Percentiles rank a stretch among this genome's conserved stretches.
These are phyloP conservation scores for Corymbia maculata DNA, from an alignment of 345 rosid species.

Conservation along the genomic window DNA sequence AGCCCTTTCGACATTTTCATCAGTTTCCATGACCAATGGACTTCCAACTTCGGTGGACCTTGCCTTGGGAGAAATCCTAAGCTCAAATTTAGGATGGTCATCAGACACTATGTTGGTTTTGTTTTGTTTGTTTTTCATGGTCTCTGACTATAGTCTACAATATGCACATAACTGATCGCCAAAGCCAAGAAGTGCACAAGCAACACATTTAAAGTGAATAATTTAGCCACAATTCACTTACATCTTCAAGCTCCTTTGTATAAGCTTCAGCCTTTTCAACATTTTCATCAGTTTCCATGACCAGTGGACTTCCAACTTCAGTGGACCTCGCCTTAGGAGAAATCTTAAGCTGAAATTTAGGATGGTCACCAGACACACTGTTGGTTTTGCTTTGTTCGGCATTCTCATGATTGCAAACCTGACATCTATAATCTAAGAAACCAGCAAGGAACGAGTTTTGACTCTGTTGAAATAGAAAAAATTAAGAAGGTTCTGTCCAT, in stretches of 20 bases:
- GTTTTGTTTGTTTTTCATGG: background rate
- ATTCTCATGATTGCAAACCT: slow-evolving; percentile 28
- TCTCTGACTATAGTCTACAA: background rate
- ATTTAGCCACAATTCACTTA: slow-evolving; percentile 13
- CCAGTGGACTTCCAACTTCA: slow-evolving; percentile 22
- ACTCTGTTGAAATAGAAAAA: background rate
- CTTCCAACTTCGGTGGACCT: slow-evolving; percentile 19
- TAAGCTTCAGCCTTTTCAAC: slow-evolving; percentile 75
- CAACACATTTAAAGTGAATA: background rate
- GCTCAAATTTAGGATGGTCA: too few species aligned
- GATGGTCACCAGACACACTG: slow-evolving; percentile 5
- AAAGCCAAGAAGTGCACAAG: background rate
- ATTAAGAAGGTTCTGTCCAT: background rate
- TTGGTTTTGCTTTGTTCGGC: slow-evolving; percentile 7
- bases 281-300: slow-evolving; percentile 38
- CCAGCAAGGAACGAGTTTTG: background rate
- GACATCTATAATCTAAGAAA: background rate
- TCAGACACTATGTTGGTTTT: too few species aligned
- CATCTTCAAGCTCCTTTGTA: slow-evolving; percentile 72
- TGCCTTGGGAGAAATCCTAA: too few species aligned
- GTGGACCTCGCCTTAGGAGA: slow-evolving; percentile 20
- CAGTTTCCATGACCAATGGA: slow-evolving; percentile 24
- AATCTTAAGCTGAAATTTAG: slow-evolving; percentile 11
- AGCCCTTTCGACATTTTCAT: slow-evolving; percentile 19
- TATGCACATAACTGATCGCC: background rate